phyloP scores from a whole-genome alignment of 1,139 yeast genomes.

The Hyphopichia burtonii region DNA sequence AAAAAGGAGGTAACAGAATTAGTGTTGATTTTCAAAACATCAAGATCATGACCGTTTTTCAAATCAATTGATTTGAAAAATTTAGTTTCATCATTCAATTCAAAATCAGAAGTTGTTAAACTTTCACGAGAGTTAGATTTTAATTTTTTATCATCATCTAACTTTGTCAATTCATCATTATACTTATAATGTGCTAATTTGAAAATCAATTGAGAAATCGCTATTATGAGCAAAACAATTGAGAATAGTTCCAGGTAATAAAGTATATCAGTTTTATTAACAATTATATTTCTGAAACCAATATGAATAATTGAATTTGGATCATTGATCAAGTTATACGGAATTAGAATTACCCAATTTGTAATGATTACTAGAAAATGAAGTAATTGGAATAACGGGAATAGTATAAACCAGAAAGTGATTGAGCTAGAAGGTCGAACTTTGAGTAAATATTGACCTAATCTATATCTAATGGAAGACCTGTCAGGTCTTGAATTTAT shows the following conservation, averaged over 20 bases:
- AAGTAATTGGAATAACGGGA: conserved; percentile 15
- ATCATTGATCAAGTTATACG: conserved; percentile 21
- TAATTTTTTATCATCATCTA: neutral
- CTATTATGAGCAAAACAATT: conserved; percentile 25
- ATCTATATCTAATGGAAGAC: conserved; percentile 20
- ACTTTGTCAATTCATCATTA: neutral
- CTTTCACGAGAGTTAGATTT: neutral
- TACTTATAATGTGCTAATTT: conserved; percentile 15
- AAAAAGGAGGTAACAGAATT: conserved; percentile 58
- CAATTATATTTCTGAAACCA: conserved; percentile 15
- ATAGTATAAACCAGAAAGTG: conserved; percentile 16
- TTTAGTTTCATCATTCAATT: conserved; percentile 17
- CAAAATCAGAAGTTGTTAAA: conserved; percentile 12
- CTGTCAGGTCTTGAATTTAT: conserved; percentile 18
- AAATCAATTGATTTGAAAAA: conserved; percentile 50
- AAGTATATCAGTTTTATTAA: conserved; percentile 20
- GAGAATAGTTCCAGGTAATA: conserved; percentile 34
- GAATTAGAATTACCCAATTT: conserved; percentile 29
- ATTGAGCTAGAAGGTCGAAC: conserved; percentile 30
- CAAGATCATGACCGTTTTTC: conserved; percentile 52
- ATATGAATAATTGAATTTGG: conserved; percentile 13
- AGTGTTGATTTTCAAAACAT: conserved; percentile 58
- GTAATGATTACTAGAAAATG: conserved; percentile 18
- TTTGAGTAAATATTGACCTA: conserved; percentile 38
- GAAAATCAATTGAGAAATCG: conserved; percentile 28